Base-by-base conservation (phyloP, 1,139 yeast genomes). In the Williopsis jadinii region DNA sequence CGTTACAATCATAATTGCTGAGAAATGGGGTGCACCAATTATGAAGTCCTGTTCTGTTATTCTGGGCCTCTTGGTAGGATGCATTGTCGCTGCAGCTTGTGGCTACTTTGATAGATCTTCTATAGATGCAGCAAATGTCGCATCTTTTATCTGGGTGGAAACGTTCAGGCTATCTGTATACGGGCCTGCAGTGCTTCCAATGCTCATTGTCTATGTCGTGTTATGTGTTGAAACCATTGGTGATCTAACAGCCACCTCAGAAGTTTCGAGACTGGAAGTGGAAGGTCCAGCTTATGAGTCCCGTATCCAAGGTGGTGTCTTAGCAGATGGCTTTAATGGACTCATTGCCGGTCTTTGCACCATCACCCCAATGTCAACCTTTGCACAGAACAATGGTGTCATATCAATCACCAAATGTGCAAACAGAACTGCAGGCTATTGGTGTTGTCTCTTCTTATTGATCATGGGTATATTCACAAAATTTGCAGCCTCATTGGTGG, bases 381-480 rank as follows among this genome's bases (percentile, higher is more conserved):
- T 87, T 68, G 96, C 96, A 9, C 96, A 87, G 63, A 88, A 87
- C 65, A 88, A 88, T 61, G 96, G 96, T 67, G 95, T 87, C 46
- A 87, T 88, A 50, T 82, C 95, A 30, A 73, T 88, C 56, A 87
- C 96, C 39, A 86, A 85, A 59, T 87, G 95, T 66, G 96, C 95
- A 42, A 80, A 83, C 54, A 74, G 94, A 63, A 70, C 71, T 38
- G 95, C 84, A 34, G 97, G 96, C 35, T 84, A 83, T 65, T 86
- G 94, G 84, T 80, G 92, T 68, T 85, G 94, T 52, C 80, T 85
- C 66, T 84, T 84, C 67, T 67, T 87, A 54, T 58, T 87, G 38
- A 59, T 87, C 44, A 85, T 86, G 95, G 97, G 97, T 32, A 63
- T 87, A 32, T 84, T 87, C 56, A 71, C 94, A 49, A 87, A 87